Conservation (phyloP, 331 rosid species). For the Stylosanthes scabra region DNA sequence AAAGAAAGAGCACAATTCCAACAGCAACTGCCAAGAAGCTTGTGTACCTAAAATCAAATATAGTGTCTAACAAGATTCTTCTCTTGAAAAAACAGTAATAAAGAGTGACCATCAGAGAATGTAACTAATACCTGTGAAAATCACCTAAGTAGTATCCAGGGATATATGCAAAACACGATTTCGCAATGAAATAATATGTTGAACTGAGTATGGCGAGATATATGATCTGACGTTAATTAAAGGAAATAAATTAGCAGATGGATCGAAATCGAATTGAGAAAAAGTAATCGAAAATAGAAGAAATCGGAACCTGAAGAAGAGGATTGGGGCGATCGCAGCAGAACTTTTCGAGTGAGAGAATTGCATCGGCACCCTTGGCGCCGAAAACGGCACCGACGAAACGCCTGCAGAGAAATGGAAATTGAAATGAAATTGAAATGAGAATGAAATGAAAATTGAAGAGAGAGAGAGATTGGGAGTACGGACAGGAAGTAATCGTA, state of each 20-base stretch:
- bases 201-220: conserved; percentile 69
- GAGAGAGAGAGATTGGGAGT: neutral
- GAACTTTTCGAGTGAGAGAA: conserved; percentile 71
- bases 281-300: neutral
- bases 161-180: conserved; percentile 65
- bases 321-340: conserved; percentile 99
- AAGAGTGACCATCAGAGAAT: neutral
- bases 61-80: conserved; percentile 41
- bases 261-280: neutral
- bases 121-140: conserved; percentile 67
- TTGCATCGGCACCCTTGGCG: conserved; percentile 59
- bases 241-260: neutral
- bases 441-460: neutral
- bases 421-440: neutral
- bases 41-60: conserved; percentile 67
- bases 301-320: conserved; percentile 66
- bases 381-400: conserved; percentile 74
- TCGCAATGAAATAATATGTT: conserved; percentile 62
- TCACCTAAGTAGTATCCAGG: conserved; percentile 84
- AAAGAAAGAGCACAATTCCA: conserved; percentile 79
- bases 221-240: conserved; percentile 53
- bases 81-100: neutral
- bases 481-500: conserved; percentile 79
- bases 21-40: conserved; percentile 76
- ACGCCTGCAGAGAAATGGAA: conserved; percentile 54